Conservation (phyloP, 2,329 filamentous ascomycete species). For the Clonostachys solani region DNA sequence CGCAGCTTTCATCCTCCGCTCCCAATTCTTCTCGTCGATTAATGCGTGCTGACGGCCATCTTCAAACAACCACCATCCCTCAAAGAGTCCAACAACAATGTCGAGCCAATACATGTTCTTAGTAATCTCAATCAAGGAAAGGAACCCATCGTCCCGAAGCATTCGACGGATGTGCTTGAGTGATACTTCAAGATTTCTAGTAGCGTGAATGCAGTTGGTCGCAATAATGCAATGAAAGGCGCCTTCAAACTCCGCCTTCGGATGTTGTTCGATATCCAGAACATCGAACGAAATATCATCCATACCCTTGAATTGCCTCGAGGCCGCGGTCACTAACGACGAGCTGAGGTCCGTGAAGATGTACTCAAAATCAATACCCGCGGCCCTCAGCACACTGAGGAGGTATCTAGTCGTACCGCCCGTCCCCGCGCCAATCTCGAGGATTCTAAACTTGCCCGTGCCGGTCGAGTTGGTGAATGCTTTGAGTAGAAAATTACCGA, state of each 20-base stretch:
- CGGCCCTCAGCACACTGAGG: conserved; percentile 12
- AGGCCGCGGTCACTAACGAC: conserved; percentile 19
- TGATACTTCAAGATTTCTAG: conserved; percentile 12
- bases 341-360: conserved; percentile 10
- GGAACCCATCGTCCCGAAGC: conserved; percentile 18
- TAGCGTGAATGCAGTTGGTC: conserved; percentile 30
- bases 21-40: too few relatives aligned
- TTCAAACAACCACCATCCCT: not conserved
- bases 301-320: conserved; percentile 12
- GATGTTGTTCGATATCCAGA: conserved; percentile 20
- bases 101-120: conserved; percentile 5
- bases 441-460: conserved; percentile 20
- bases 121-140: conserved; percentile 22
- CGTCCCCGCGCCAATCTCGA: conserved; percentile 38
- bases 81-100: not conserved
- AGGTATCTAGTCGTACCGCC: conserved; percentile 32
- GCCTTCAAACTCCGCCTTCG: conserved; percentile 5
- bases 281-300: conserved; percentile 15
- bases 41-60: too few relatives aligned
- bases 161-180: conserved; percentile 11
- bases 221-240: conserved; percentile 23
- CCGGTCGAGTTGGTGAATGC: conserved; percentile 1
- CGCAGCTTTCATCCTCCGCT: too few relatives aligned
- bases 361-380: conserved; percentile 8
- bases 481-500: conserved; percentile 10